These are phyloP conservation scores for Apiospora arundinis DNA, from an alignment of 2,329 filamentous ascomycete species.

Conservation along the genomic window DNA sequence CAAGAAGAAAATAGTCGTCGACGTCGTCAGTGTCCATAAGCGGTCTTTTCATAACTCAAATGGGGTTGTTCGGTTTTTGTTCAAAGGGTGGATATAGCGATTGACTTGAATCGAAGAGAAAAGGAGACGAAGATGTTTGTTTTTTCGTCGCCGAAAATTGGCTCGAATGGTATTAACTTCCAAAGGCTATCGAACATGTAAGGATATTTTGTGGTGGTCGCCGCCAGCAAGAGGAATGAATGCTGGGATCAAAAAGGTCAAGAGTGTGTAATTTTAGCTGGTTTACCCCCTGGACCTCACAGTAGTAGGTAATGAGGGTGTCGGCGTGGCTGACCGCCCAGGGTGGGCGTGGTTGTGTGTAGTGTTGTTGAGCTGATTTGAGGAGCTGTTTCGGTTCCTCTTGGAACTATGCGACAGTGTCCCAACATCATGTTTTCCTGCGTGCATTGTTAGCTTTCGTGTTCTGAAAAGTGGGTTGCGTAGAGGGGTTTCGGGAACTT, in stretches of 20 bases:
- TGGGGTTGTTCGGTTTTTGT: constrained; percentile 23
- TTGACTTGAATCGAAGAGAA: constrained; percentile 23
- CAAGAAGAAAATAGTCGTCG: constrained; percentile 28
- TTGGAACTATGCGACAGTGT: constrained; percentile 57
- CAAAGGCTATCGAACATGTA: constrained; percentile 20
- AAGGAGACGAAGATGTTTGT: background rate
- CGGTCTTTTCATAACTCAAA: constrained; percentile 32
- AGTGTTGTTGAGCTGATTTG: constrained; percentile 37
- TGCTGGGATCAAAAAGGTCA: background rate
- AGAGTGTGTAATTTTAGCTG: background rate
- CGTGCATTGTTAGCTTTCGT: background rate
- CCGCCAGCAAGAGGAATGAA: too few species aligned
- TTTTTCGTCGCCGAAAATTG: background rate
- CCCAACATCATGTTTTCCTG: constrained; percentile 78
- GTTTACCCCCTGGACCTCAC: background rate
- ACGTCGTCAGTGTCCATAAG: constrained; percentile 35
- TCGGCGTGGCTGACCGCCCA: constrained; percentile 43
- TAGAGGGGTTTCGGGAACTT: constrained; percentile 47
- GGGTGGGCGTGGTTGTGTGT: constrained; percentile 45
- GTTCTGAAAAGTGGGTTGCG: constrained; percentile 27
- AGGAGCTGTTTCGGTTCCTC: constrained; percentile 47
- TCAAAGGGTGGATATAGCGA: constrained; percentile 21
- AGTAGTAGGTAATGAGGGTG: constrained; percentile 43
- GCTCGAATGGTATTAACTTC: constrained; percentile 16
- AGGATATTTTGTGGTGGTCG: background rate